phyloP scores from a whole-genome alignment of 495 filamentous ascomycete species.

The Penicillium fimorum region DNA sequence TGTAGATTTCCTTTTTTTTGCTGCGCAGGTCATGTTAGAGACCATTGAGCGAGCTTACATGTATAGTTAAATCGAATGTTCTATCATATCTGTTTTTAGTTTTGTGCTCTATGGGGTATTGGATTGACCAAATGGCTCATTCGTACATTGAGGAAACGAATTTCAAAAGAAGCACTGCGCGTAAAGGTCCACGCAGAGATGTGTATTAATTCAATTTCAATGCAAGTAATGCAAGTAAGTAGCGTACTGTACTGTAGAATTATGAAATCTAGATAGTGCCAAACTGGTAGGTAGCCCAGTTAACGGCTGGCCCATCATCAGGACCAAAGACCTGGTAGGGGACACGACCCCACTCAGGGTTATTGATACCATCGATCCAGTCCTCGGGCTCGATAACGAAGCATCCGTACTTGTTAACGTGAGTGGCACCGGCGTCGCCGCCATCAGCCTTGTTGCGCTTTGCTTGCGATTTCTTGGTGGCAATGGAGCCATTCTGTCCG shows the following conservation, averaged over 20 bases:
- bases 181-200: background rate
- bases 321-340: constrained; percentile 61
- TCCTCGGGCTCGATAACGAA: constrained; percentile 61
- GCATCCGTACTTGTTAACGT: constrained; percentile 65
- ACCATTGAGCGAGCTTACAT: background rate
- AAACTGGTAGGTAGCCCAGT: constrained; percentile 67
- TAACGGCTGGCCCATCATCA: constrained; percentile 58
- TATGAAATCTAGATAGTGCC: constrained; percentile 27
- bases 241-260: background rate
- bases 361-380: constrained; percentile 80
- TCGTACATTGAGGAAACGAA: background rate
- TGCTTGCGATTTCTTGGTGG: constrained; percentile 52
- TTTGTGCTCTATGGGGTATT: background rate
- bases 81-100: background rate
- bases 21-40: background rate
- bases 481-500: constrained; percentile 64
- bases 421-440: constrained; percentile 38
- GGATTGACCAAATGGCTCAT: background rate
- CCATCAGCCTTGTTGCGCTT: constrained; percentile 43
- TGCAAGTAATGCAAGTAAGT: background rate
- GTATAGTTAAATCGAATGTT: background rate
- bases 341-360: constrained; percentile 70
- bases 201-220: constrained; percentile 5
- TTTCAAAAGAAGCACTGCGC: background rate
- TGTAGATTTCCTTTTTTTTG: constrained; percentile 11